Conservation (phyloP, 2,329 filamentous ascomycete genomes). For the Colletotrichum endophyticum region DNA sequence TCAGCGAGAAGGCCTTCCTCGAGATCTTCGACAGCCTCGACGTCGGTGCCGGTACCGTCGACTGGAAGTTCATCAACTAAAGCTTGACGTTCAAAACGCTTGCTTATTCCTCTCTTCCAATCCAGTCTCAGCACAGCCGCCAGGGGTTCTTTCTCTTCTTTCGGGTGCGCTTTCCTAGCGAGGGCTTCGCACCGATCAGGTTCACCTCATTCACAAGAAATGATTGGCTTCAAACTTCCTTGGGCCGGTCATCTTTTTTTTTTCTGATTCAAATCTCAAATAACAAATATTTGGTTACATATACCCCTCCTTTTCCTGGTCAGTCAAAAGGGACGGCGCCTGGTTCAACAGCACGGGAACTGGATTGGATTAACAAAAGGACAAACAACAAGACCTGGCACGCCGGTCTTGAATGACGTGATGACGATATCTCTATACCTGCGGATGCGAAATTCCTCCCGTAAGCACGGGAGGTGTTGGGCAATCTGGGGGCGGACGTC, state of each 20-base stretch:
- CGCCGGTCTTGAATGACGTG: slow-evolving; percentile 13
- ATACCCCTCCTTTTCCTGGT: not conserved
- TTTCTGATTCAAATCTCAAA: not conserved
- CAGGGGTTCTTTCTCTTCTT: not conserved
- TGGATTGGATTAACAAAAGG: slow-evolving; percentile 11
- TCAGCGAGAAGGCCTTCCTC: slow-evolving; percentile 61
- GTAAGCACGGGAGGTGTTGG: not conserved
- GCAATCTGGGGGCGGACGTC: not conserved
- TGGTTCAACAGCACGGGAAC: slow-evolving; percentile 9
- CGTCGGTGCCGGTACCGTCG: slow-evolving; percentile 44
- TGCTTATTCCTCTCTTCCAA: not conserved
- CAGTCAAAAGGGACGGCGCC: slow-evolving; percentile 1
- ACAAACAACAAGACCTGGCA: not conserved
- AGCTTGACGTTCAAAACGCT: slow-evolving; percentile 1
- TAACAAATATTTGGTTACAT: not conserved
- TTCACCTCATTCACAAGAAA: not conserved
- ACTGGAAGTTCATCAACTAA: slow-evolving; percentile 54
- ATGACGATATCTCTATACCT: slow-evolving; percentile 20
- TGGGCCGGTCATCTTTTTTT: not conserved
- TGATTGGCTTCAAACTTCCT: not conserved
- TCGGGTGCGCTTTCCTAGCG: not conserved
- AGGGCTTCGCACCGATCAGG: not conserved
- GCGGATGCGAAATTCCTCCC: not conserved
- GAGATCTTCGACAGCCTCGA: slow-evolving; percentile 53
- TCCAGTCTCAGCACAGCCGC: not conserved